Conservation (phyloP, 148 eudicot species). For the Persicaria maculosa region DNA sequence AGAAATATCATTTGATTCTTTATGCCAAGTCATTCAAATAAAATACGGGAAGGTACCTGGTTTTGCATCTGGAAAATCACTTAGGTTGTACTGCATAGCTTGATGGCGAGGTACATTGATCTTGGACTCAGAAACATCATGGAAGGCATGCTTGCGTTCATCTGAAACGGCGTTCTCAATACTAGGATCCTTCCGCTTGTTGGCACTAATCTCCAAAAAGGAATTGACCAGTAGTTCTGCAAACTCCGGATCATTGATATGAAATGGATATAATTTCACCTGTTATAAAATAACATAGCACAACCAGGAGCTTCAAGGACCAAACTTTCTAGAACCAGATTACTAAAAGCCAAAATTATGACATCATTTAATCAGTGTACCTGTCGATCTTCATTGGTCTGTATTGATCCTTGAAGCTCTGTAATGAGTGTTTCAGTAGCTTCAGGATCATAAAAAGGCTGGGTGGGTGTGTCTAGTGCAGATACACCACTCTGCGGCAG, state of each 20-base stretch:
- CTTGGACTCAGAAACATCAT: slow-evolving; percentile 27
- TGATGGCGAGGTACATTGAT: slow-evolving; percentile 17
- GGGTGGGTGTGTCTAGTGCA: slow-evolving; percentile 82
- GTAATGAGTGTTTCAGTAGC: slow-evolving; percentile 58
- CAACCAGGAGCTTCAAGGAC: neutral
- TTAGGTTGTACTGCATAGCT: slow-evolving; percentile 44
- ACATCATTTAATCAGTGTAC: slow-evolving; percentile 29
- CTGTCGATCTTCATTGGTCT: slow-evolving; percentile 55
- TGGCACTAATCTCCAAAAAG: slow-evolving; percentile 53
- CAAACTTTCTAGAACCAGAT: neutral
- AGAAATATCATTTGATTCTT: neutral
- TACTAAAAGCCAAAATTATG: neutral
- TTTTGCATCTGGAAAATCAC: slow-evolving; percentile 76
- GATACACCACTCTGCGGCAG: slow-evolving; percentile 89
- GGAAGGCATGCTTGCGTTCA: slow-evolving; percentile 24
- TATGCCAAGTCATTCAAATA: neutral
- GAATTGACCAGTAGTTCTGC: slow-evolving; percentile 72
- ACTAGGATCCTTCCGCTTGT: slow-evolving; percentile 20
- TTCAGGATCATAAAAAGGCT: slow-evolving; percentile 82
- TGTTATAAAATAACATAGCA: slow-evolving; percentile 14
- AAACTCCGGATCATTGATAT: slow-evolving; percentile 89
- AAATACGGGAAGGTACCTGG: slow-evolving; percentile 41
- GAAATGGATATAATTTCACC: slow-evolving; percentile 66
- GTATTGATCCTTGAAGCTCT: slow-evolving; percentile 64
- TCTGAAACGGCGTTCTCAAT: slow-evolving; percentile 20